phyloP scores from a whole-genome alignment of 164 flowering plant species.

The Liquidambar formosana region DNA sequence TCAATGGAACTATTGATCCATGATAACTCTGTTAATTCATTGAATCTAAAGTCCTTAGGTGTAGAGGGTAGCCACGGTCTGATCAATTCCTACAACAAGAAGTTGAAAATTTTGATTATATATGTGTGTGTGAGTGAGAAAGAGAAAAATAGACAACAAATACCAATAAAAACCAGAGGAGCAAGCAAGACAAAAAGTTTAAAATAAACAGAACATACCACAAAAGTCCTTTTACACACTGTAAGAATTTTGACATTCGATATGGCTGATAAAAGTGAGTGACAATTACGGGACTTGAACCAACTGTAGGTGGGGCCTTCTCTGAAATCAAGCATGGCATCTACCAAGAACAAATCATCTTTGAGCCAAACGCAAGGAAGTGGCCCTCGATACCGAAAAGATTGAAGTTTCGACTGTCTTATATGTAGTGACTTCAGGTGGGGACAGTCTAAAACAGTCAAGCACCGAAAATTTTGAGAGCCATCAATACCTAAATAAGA shows the following conservation, averaged over 20 bases:
- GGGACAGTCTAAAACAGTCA: slow-evolving; percentile 22
- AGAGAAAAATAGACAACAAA: neutral
- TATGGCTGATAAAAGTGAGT: slow-evolving; percentile 12
- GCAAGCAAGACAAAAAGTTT: neutral
- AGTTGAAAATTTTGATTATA: too few species aligned
- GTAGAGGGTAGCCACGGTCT: slow-evolving; percentile 14
- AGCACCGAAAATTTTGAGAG: slow-evolving; percentile 5
- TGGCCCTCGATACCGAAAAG: slow-evolving; percentile 17
- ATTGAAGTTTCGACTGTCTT: slow-evolving; percentile 15
- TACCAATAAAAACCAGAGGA: too few species aligned
- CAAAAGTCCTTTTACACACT: slow-evolving; percentile 23
- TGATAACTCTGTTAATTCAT: slow-evolving; percentile 23
- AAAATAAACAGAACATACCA: neutral
- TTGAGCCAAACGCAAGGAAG: slow-evolving; percentile 19
- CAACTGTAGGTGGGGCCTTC: slow-evolving; percentile 13
- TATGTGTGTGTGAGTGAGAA: too few species aligned
- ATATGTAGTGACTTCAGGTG: slow-evolving; percentile 18
- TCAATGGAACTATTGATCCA: slow-evolving; percentile 24
- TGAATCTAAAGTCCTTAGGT: slow-evolving; percentile 13
- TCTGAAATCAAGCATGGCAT: slow-evolving; percentile 24
- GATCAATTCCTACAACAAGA: slow-evolving; percentile 20
- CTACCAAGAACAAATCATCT: slow-evolving; percentile 18
- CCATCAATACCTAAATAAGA: slow-evolving; percentile 10
- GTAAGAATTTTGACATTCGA: slow-evolving; percentile 21
- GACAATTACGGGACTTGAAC: slow-evolving; percentile 6